phyloP scores from a whole-genome alignment of 306 rosid genomes.

The Vigna trinervia region DNA sequence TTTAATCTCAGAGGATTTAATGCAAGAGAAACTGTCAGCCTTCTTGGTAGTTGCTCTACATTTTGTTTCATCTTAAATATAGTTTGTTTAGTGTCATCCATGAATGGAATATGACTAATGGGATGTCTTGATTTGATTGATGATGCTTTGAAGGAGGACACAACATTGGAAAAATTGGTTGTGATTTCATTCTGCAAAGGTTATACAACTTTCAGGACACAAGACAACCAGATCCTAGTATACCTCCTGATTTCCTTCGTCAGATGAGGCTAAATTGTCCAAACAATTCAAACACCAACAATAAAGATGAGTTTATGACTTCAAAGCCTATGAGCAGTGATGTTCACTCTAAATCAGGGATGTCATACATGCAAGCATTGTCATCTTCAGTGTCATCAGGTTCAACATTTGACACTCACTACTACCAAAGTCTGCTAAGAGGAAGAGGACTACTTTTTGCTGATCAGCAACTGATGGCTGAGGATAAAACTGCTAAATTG shows the following conservation, averaged over 20 bases:
- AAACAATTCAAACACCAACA: slow-evolving; percentile 23
- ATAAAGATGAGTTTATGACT: slow-evolving; percentile 4
- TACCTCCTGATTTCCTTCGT: slow-evolving; percentile 62
- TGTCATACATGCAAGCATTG: slow-evolving; percentile 55
- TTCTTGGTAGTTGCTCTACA: slow-evolving; percentile 58
- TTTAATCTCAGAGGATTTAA: slow-evolving; percentile 73
- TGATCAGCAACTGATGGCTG: slow-evolving; percentile 86
- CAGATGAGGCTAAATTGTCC: slow-evolving; percentile 66
- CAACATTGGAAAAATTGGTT: slow-evolving; percentile 82
- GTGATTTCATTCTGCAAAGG: slow-evolving; percentile 67
- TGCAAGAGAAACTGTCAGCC: slow-evolving; percentile 88
- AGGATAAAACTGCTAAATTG: slow-evolving; percentile 63
- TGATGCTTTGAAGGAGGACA: slow-evolving; percentile 74
- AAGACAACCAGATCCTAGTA: slow-evolving; percentile 68
- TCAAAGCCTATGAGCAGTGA: slow-evolving; percentile 34
- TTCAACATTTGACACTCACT: slow-evolving; percentile 69
- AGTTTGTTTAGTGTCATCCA: background rate
- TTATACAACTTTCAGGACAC: slow-evolving; percentile 75
- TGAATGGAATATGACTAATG: slow-evolving; percentile 19
- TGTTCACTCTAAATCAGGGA: slow-evolving; percentile 45
- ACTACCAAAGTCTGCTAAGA: slow-evolving; percentile 62
- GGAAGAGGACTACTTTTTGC: slow-evolving; percentile 86
- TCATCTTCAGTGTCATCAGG: slow-evolving; percentile 63
- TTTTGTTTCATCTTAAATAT: background rate
- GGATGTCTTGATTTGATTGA: slow-evolving; percentile 28